Base-by-base conservation (phyloP, 2,329 filamentous ascomycete genomes). In the Claviceps monticola region DNA sequence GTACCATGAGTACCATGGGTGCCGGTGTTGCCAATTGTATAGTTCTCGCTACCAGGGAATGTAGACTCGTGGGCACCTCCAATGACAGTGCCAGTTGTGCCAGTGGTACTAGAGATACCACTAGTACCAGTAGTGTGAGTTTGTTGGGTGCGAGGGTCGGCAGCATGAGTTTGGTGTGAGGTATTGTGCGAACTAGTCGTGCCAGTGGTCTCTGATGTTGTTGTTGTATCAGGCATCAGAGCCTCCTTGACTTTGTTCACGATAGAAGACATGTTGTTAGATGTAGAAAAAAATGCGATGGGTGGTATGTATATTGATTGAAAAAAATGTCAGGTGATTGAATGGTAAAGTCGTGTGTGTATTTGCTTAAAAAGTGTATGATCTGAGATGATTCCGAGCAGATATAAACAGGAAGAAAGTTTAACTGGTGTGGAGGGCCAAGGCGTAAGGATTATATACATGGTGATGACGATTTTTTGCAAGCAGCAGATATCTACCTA, bases 161-260 rank as follows among this genome's bases (percentile, higher is more conserved):
- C 54, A 29, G 73, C 71, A 62, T 78, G 76, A 49, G 67, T 38
- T 52, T 48, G 48, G 42, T 56, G 53, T 13, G 55, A 46, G 11
- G 53, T 51, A 34, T 48, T 16, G 42, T 50, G 26, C 14, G 51
- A 46, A 34, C 49, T 44, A 6, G 26, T 45, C 13, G 43, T 51
- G 43, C 29, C 36, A 34, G 61, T 55, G 48, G 58, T 59, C 56
- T 56, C 51, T 38, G 29, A 34, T 11, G 26, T 29, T 9, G 29
- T 34, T 34, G 29, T 34, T 34, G 73, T 68, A 64, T 74, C 69
- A 55, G 69, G 66, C 59, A 68, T 61, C 53, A 79, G 63, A 56
- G 69, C 74, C 4, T 79, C 75, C 73, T 80, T 80, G 64, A 79
- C 72, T 67, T 80, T 80, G 71, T 80, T 74, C 62, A 79, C 65